Conservation (phyloP, 306 rosid species). For the Dryas alaskensis region DNA sequence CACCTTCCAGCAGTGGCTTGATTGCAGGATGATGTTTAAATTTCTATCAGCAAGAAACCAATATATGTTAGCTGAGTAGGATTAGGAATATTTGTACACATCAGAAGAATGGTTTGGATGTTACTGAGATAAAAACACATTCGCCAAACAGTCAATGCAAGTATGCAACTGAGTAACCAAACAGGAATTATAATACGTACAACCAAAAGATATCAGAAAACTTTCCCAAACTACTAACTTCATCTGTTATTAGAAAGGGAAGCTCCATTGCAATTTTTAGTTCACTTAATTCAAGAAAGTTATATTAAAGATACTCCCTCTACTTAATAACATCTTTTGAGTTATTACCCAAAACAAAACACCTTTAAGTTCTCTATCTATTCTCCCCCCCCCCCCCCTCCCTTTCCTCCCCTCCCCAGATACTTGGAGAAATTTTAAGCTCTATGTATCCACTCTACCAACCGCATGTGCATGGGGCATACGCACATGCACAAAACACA, state of each 20-base stretch:
- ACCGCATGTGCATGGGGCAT: neutral
- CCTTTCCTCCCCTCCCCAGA: no score
- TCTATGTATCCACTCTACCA: neutral
- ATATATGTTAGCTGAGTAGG: constrained; percentile 11
- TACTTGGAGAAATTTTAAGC: neutral
- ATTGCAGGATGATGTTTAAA: constrained; percentile 88
- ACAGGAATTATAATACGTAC: no score
- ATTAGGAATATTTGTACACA: neutral
- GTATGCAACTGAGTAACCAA: neutral
- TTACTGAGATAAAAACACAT: constrained; percentile 9
- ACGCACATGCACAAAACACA: neutral
- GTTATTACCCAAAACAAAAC: no score
- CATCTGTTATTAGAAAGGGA: neutral
- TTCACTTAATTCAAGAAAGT: neutral
- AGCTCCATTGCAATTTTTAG: neutral
- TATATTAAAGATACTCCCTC: no score
- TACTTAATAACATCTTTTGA: no score
- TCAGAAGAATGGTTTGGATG: constrained; percentile 3
- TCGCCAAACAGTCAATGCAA: constrained; percentile 14
- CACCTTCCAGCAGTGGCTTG: constrained; percentile 73
- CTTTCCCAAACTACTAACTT: neutral
- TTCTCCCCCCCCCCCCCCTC: no score
- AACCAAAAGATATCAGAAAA: neutral
- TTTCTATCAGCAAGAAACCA: constrained; percentile 47
- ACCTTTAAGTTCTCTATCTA: no score